A percentile compares a stretch with the other conserved stretches of the same genome.
phyloP scores from a whole-genome alignment of 768 basidiomycete species.

The Myochromella boudieri region DNA sequence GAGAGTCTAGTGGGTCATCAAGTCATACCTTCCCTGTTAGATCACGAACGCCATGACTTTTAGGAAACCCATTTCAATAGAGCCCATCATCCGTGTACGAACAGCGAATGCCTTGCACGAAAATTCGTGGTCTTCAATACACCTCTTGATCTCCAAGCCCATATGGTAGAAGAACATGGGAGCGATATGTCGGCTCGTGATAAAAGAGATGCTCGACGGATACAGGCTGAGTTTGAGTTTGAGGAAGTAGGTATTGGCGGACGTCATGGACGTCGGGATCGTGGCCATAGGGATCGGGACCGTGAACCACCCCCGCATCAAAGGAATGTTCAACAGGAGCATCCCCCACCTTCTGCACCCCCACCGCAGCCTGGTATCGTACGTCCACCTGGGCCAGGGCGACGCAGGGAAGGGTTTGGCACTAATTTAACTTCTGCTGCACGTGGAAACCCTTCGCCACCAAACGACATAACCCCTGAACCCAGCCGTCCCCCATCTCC shows the following conservation, averaged over 20 bases:
- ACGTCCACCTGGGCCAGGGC: slow-evolving; percentile 31
- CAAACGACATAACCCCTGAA: slow-evolving; percentile 21
- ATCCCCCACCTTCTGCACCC: slow-evolving; percentile 9
- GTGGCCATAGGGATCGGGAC: slow-evolving; percentile 44
- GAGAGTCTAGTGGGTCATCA: slow-evolving; percentile 59
- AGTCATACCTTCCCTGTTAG: neutral
- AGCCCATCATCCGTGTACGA: slow-evolving; percentile 77
- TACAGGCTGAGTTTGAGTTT: slow-evolving; percentile 74
- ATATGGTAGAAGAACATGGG: slow-evolving; percentile 84
- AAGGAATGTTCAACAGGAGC: slow-evolving; percentile 22
- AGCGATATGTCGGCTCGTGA: slow-evolving; percentile 71
- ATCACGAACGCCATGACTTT: neutral
- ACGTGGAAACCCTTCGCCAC: slow-evolving; percentile 15
- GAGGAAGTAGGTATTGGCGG: slow-evolving; percentile 38
- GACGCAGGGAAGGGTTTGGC: slow-evolving; percentile 65
- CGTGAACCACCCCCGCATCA: slow-evolving; percentile 33
- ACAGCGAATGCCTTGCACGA: slow-evolving; percentile 70
- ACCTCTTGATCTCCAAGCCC: slow-evolving; percentile 85
- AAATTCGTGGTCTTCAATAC: slow-evolving; percentile 96
- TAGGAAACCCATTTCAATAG: slow-evolving; percentile 77
- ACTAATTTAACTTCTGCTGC: slow-evolving; percentile 48
- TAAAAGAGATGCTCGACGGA: slow-evolving; percentile 63
- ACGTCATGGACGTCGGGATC: slow-evolving; percentile 41
- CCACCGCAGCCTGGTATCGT: slow-evolving; percentile 9
- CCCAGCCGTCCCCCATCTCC: slow-evolving; percentile 39